Evolutionary conservation across 2,329 filamentous ascomycete species (phyloP).

Genomic region (Colletotrichum scovillei): DNA sequence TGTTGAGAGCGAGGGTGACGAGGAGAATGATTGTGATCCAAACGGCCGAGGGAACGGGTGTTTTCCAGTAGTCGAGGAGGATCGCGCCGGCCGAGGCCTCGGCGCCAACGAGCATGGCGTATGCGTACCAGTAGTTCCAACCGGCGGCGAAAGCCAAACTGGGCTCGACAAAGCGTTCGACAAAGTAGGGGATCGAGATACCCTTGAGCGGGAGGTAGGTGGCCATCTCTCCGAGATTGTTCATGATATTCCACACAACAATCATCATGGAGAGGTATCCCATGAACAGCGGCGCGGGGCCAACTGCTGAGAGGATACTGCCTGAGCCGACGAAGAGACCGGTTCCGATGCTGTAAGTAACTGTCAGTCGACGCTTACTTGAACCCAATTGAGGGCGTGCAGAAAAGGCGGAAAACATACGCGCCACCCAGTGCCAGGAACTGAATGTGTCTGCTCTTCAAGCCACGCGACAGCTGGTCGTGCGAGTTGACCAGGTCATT

Average conservation of each 20-base stretch:
- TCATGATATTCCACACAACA: slow-evolving; percentile 66
- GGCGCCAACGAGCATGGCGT: slow-evolving; percentile 67
- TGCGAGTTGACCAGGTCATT: slow-evolving; percentile 49
- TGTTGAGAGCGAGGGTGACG: slow-evolving; percentile 66
- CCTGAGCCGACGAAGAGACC: slow-evolving; percentile 74
- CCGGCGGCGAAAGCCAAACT: slow-evolving; percentile 67
- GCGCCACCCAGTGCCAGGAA: slow-evolving; percentile 67
- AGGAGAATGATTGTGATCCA: slow-evolving; percentile 70
- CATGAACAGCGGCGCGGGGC: slow-evolving; percentile 76
- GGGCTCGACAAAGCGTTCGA: slow-evolving; percentile 65
- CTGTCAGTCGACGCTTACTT: slow-evolving; percentile 7
- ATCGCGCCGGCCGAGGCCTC: slow-evolving; percentile 69
- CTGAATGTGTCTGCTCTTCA: slow-evolving; percentile 71
- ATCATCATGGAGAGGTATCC: slow-evolving; percentile 70
- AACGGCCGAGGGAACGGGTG: slow-evolving; percentile 61
- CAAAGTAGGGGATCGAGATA: slow-evolving; percentile 67
- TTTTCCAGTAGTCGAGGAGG: slow-evolving; percentile 70
- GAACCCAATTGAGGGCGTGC: neutral
- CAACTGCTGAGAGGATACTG: slow-evolving; percentile 63
- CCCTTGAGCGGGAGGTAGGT: slow-evolving; percentile 66
- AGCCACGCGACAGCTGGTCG: slow-evolving; percentile 63
- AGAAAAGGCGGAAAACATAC: slow-evolving; percentile 39
- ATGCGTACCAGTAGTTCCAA: slow-evolving; percentile 74
- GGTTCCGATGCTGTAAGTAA: slow-evolving; percentile 63
- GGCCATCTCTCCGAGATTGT: slow-evolving; percentile 65